Evolutionary conservation across 1,139 yeast species (phyloP).

Genomic region (Meyerozyma guilliermondii): DNA sequence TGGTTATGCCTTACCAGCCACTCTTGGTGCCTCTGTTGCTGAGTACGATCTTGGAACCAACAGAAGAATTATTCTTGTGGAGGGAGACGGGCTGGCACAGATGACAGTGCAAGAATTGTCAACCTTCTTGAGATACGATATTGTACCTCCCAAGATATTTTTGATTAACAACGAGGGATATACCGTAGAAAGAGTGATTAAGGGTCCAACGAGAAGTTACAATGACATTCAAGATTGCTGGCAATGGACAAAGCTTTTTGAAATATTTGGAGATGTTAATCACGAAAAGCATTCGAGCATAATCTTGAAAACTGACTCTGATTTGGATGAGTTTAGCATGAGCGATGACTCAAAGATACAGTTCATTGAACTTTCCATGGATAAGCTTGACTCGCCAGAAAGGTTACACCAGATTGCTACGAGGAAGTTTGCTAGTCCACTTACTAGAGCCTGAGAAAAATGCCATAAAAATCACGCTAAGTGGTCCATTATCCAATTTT

Average conservation of each 20-base stretch:
- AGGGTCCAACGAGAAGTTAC: slow-evolving; percentile 70
- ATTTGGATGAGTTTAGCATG: slow-evolving; percentile 18
- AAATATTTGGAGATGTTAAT: slow-evolving; percentile 59
- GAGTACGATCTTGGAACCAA: slow-evolving; percentile 45
- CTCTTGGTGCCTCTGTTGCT: slow-evolving; percentile 75
- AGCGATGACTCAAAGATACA: slow-evolving; percentile 32
- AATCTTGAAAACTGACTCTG: slow-evolving; percentile 24
- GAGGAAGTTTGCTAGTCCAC: not conserved
- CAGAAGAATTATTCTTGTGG: slow-evolving; percentile 62
- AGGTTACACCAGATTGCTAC: slow-evolving; percentile 2
- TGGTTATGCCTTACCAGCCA: slow-evolving; percentile 82
- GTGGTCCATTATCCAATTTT: too few species aligned
- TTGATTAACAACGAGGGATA: slow-evolving; percentile 81
- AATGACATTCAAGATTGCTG: slow-evolving; percentile 76
- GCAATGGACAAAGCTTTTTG: slow-evolving; percentile 68
- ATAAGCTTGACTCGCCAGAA: slow-evolving; percentile 53
- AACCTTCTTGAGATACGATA: slow-evolving; percentile 49
- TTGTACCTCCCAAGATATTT: slow-evolving; percentile 53
- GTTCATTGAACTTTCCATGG: slow-evolving; percentile 55
- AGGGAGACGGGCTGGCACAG: slow-evolving; percentile 91
- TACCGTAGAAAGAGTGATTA: slow-evolving; percentile 78
- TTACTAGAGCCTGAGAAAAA: not conserved
- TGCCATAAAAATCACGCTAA: too few species aligned
- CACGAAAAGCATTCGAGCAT: slow-evolving; percentile 31
- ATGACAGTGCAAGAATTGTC: slow-evolving; percentile 84